phyloP scores from a whole-genome alignment of 768 basidiomycete genomes.

The Baorangia bicolor region DNA sequence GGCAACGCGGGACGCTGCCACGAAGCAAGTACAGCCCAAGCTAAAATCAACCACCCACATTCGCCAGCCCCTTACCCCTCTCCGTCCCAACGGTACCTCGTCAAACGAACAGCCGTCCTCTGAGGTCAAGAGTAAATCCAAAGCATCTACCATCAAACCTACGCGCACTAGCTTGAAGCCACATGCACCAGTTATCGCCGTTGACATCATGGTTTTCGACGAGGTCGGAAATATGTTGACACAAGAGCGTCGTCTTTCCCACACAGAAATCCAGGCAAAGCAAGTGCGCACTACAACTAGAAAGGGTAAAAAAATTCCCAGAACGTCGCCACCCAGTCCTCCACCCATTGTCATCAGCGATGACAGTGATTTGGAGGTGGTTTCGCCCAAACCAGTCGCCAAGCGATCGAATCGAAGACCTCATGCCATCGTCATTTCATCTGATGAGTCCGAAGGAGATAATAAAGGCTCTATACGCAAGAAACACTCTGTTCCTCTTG shows the following conservation, averaged over 20 bases:
- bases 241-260: constrained; percentile 60
- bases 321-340: neutral
- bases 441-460: constrained; percentile 49
- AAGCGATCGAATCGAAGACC: constrained; percentile 16
- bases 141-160: constrained; percentile 10
- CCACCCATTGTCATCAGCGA: constrained; percentile 26
- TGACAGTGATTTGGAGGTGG: constrained; percentile 31
- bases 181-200: constrained; percentile 50
- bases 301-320: constrained; percentile 8
- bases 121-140: constrained; percentile 24
- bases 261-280: constrained; percentile 42
- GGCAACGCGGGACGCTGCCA: constrained; percentile 3
- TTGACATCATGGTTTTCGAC: constrained; percentile 71
- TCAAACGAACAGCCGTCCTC: constrained; percentile 34
- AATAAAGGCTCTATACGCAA: constrained; percentile 2
- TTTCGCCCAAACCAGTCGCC: constrained; percentile 12
- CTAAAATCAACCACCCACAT: constrained; percentile 16
- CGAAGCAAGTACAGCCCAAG: constrained; percentile 16
- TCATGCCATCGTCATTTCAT: constrained; percentile 36
- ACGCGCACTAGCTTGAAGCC: constrained; percentile 35
- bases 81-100: constrained; percentile 38
- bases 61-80: constrained; percentile 43
- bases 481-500: constrained; percentile 2
- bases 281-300: constrained; percentile 2
- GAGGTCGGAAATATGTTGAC: constrained; percentile 54